phyloP scores from a whole-genome alignment of 768 basidiomycete species.

The Mycena leptocephala region DNA sequence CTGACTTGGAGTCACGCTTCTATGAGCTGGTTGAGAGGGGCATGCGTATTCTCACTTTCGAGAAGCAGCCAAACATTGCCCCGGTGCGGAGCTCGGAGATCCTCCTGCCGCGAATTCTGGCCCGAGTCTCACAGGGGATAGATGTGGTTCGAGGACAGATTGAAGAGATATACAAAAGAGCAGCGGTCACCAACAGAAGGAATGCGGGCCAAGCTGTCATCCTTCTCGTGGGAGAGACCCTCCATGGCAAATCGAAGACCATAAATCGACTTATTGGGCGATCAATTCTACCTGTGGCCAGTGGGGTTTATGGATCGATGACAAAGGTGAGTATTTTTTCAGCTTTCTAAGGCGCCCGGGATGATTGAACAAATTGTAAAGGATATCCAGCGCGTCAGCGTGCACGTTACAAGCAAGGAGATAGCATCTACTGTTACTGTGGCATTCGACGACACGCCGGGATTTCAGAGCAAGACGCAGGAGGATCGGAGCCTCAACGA shows the following conservation, averaged over 20 bases:
- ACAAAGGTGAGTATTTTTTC: background rate
- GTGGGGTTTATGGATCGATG: background rate
- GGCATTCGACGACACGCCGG: slow-evolving; percentile 6
- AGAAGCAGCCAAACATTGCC: no score
- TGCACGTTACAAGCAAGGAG: background rate
- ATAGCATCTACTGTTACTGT: background rate
- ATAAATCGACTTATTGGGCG: background rate
- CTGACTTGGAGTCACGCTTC: background rate
- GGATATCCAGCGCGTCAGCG: background rate
- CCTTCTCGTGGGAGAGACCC: background rate
- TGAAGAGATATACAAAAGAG: background rate
- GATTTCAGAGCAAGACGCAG: background rate
- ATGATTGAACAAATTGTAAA: background rate
- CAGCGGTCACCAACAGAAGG: background rate
- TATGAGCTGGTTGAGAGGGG: background rate
- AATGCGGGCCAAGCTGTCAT: background rate
- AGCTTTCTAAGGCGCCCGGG: background rate
- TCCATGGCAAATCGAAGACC: slow-evolving; percentile 5
- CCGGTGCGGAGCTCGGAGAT: no score
- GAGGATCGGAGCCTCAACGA: background rate
- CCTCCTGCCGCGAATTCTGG: background rate
- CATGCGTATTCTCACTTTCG: background rate
- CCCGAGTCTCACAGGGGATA: background rate
- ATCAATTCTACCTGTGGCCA: background rate
- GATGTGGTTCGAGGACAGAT: background rate